Evolutionary conservation across 2,329 filamentous ascomycete genomes (phyloP), one percentile per base, ranked within the genome.

Genomic region (Monilinia aucupariae): DNA sequence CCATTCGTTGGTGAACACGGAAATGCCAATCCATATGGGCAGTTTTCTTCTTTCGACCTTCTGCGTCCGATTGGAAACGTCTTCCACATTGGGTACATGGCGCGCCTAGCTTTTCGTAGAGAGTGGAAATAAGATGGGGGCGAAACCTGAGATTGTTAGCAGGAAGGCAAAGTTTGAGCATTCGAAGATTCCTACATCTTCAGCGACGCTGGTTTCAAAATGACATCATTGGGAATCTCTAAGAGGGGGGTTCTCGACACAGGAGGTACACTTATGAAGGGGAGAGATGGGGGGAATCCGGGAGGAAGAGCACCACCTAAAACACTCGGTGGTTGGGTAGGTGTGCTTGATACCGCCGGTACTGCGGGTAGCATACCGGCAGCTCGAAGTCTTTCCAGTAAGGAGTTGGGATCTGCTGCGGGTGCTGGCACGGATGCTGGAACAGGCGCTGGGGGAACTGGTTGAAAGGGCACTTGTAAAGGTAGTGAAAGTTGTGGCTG

Each of bases 1-100:
- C 86, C 76, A 96, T 91, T 52, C 92, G 88, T 71, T 92, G 89
- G 72, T 97, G 93, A 30, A 93, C 92, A 63, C 89, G 87, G 78
- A 99, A 99, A 76, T 99, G 94, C 94, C 94, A 99, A 76, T 99
- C 94, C 80, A 99, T 87, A 74, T 99, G 94, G 3, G 88, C 86
- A 30, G 88, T 90, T 78, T 97, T 97, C 79, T 89, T 90, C 73
- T 88, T 87, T 71, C 86, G 89, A 15, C 93, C 93, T 67, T 90
- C 86, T 15, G 87, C 85, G 55, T 90, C 90, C 5, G 84, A 84
- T 61, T 83, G 83, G 75, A 99, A 99, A 2, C 94, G 87, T 64
- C 92, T 85, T 30, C 93, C 94, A 74, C 94, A 99, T 64, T 93
- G 93, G 15, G 88, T 90, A 75, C 94, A 99, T 63, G 92, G 90